A percentile compares a stretch with the other conserved stretches of the same genome.
phyloP scores from a whole-genome alignment of 441 rosid genomes.

The Aleurites moluccanus region DNA sequence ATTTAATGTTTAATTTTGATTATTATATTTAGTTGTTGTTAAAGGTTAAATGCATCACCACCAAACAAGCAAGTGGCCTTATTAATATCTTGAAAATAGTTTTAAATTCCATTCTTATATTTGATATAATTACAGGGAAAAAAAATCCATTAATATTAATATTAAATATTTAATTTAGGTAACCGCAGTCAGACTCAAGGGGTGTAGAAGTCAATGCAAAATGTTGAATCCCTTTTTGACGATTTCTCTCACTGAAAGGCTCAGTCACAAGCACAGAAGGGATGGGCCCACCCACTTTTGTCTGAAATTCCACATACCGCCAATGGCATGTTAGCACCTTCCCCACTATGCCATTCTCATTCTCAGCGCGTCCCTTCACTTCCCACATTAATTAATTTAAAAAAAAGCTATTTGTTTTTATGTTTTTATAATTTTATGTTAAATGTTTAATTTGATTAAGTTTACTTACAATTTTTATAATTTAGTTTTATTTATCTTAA shows the following conservation, averaged over 20 bases:
- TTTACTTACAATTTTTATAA: too few relatives aligned
- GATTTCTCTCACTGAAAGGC: slow-evolving; percentile 4
- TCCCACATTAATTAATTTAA: background rate
- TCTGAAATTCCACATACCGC: slow-evolving; percentile 30
- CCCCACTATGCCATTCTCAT: background rate
- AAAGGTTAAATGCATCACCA: background rate
- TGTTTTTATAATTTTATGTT: too few relatives aligned
- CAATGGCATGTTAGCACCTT: slow-evolving; percentile 26
- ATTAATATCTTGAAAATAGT: too few relatives aligned
- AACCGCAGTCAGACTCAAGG: background rate
- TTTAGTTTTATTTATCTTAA: too few relatives aligned
- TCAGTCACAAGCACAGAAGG: background rate
- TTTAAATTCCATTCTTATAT: too few relatives aligned
- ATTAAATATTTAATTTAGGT: background rate
- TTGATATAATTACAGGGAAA: too few relatives aligned
- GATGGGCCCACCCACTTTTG: slow-evolving; percentile 24
- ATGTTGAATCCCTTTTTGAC: slow-evolving; percentile 27
- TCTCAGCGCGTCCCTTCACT: slow-evolving; percentile 11
- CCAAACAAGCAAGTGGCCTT: background rate
- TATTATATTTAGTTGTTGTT: background rate
- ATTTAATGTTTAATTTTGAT: background rate
- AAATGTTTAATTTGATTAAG: too few relatives aligned
- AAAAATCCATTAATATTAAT: too few relatives aligned
- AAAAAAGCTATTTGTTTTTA: too few relatives aligned
- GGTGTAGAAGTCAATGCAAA: slow-evolving; percentile 31